Evolutionary conservation across 139 green algal species (phyloP).

Genomic region (Nannochloris sp.): DNA sequence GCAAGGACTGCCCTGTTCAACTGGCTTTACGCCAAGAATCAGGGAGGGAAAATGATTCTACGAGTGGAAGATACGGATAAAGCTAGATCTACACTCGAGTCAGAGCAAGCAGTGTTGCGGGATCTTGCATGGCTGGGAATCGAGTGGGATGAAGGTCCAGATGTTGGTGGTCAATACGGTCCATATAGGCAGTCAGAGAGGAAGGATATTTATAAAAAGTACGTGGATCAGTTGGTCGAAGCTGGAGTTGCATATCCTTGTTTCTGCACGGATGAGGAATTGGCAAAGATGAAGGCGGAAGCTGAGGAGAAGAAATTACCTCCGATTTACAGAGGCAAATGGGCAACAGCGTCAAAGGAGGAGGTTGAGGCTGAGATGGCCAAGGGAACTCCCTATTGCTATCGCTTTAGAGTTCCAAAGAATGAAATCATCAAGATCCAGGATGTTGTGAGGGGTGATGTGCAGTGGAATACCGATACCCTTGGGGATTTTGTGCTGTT

Average conservation of each 20-base stretch:
- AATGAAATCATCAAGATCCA: slow-evolving; percentile 26
- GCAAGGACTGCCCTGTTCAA: slow-evolving; percentile 98
- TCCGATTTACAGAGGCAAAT: slow-evolving; percentile 93
- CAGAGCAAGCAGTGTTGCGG: slow-evolving; percentile 78
- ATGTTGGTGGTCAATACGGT: slow-evolving; percentile 69
- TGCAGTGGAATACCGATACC: slow-evolving; percentile 92
- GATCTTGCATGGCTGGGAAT: slow-evolving; percentile 96
- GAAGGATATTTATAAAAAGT: slow-evolving; percentile 82
- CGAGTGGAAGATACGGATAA: slow-evolving; percentile 97
- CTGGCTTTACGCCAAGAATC: slow-evolving; percentile 86
- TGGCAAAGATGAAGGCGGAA: slow-evolving; percentile 78
- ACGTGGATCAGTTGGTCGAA: slow-evolving; percentile 80
- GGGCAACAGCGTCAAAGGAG: slow-evolving; percentile 69
- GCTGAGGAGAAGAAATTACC: slow-evolving; percentile 86
- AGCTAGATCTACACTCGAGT: slow-evolving; percentile 80
- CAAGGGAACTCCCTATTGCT: slow-evolving; percentile 75
- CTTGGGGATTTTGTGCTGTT: slow-evolving; percentile 99
- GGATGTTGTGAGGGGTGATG: slow-evolving; percentile 82
- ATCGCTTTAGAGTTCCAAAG: slow-evolving; percentile 88
- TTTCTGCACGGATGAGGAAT: slow-evolving; percentile 98
- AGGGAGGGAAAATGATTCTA: slow-evolving; percentile 87
- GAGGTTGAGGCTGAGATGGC: slow-evolving; percentile 75
- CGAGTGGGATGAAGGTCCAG: slow-evolving; percentile 94
- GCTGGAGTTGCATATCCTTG: slow-evolving; percentile 83
- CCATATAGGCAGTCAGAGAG: slow-evolving; percentile 96